phyloP scores from a whole-genome alignment of 2,329 filamentous ascomycete genomes.

The Calonectria pseudoturangicola region DNA sequence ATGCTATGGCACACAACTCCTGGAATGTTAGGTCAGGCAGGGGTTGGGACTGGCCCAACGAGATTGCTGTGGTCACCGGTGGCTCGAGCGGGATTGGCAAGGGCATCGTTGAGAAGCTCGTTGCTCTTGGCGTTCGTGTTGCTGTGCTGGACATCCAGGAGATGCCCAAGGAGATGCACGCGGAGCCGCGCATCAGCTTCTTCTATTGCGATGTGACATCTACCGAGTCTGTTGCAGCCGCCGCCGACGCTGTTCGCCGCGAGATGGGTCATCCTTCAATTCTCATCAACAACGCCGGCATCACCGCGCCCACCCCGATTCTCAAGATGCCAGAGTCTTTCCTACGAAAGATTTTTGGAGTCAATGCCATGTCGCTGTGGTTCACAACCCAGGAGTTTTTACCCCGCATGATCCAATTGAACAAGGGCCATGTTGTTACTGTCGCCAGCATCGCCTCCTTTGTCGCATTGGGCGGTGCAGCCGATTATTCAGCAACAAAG shows the following conservation, averaged over 20 bases:
- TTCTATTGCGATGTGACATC: conserved; percentile 65
- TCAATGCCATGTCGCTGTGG: conserved; percentile 81
- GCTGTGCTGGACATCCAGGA: conserved; percentile 78
- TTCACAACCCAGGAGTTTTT: conserved; percentile 79
- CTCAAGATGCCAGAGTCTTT: conserved; percentile 73
- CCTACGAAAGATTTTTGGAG: conserved; percentile 78
- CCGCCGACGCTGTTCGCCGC: conserved; percentile 61
- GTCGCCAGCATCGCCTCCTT: conserved; percentile 80
- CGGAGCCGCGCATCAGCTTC: conserved; percentile 51
- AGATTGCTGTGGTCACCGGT: conserved; percentile 67
- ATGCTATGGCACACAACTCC: conserved; percentile 55
- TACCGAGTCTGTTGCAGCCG: conserved; percentile 65
- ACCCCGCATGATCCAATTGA: conserved; percentile 75
- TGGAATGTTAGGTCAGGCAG: conserved; percentile 50
- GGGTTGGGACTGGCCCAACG: conserved; percentile 61
- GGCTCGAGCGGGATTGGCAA: conserved; percentile 65
- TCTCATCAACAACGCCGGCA: conserved; percentile 82
- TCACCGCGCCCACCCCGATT: conserved; percentile 75
- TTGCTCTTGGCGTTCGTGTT: conserved; percentile 72
- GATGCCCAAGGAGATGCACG: conserved; percentile 52
- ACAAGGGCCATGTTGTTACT: conserved; percentile 84
- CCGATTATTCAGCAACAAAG: conserved; percentile 81
- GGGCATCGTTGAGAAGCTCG: conserved; percentile 58
- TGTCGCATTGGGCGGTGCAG: conserved; percentile 74
- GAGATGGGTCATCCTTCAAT: conserved; percentile 78